Conservation (phyloP, 441 rosid species). For the Adansonia gregorii region DNA sequence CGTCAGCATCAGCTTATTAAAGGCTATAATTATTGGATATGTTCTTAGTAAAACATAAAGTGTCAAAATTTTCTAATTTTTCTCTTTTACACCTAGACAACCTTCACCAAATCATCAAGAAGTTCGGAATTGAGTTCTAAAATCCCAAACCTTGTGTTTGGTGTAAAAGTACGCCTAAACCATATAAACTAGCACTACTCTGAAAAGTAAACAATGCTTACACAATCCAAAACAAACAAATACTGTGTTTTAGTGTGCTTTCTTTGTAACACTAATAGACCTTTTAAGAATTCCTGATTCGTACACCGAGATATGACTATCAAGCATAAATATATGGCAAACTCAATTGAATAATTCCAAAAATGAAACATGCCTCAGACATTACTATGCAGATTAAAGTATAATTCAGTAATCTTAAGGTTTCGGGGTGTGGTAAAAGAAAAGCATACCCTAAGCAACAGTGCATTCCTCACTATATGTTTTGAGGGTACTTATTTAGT, state of each 20-base stretch:
- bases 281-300: not conserved
- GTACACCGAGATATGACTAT: not conserved
- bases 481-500: not conserved
- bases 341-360: too few relatives aligned
- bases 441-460: constrained; percentile 86
- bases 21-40: not conserved
- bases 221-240: not conserved
- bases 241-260: not conserved
- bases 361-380: too few relatives aligned
- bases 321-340: not conserved
- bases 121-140: too few relatives aligned
- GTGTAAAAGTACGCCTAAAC: not conserved
- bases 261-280: not conserved
- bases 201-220: not conserved
- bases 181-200: not conserved
- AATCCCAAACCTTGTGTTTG: not conserved
- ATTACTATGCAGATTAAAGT: too few relatives aligned
- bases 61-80: not conserved
- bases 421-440: too few relatives aligned
- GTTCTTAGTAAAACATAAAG: not conserved
- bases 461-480: constrained; percentile 84
- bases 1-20: not conserved
- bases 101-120: too few relatives aligned
- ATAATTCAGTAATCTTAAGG: too few relatives aligned
- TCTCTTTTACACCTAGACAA: not conserved